Conservation (phyloP, 2,329 filamentous ascomycete genomes). For the Fusarium sp. region DNA sequence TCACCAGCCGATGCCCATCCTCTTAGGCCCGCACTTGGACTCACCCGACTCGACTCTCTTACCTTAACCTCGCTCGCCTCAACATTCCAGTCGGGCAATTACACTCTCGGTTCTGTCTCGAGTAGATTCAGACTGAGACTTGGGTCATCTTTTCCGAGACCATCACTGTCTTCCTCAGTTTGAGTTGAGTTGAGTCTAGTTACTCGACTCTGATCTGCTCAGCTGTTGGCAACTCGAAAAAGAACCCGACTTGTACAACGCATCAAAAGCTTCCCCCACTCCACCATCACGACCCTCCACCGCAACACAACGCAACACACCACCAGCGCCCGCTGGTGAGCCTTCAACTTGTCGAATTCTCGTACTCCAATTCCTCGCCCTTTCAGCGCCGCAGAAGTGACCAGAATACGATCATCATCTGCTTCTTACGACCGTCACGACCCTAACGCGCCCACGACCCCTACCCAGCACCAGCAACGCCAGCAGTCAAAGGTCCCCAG, state of each 20-base stretch:
- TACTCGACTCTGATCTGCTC: slow-evolving; percentile 15
- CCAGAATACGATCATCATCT: slow-evolving; percentile 57
- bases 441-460: slow-evolving; percentile 63
- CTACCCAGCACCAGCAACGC: slow-evolving; percentile 63
- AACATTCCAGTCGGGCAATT: slow-evolving; percentile 43
- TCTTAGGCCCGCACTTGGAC: slow-evolving; percentile 37
- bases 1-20: slow-evolving; percentile 46
- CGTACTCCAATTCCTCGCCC: slow-evolving; percentile 45
- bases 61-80: slow-evolving; percentile 24
- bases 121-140: slow-evolving; percentile 43
- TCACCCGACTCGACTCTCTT: slow-evolving; percentile 25
- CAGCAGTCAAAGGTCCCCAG: slow-evolving; percentile 53
- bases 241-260: slow-evolving; percentile 41
- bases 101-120: slow-evolving; percentile 31
- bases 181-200: slow-evolving; percentile 10
- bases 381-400: slow-evolving; percentile 61
- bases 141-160: slow-evolving; percentile 35
- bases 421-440: slow-evolving; percentile 70
- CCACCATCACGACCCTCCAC: slow-evolving; percentile 41
- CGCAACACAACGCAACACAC: slow-evolving; percentile 41
- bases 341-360: slow-evolving; percentile 64
- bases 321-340: slow-evolving; percentile 58
- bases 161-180: slow-evolving; percentile 14
- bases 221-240: slow-evolving; percentile 14
- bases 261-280: slow-evolving; percentile 40